Base-by-base conservation (phyloP, 2,329 filamentous ascomycete species). In the Cordyceps tenuipes region DNA sequence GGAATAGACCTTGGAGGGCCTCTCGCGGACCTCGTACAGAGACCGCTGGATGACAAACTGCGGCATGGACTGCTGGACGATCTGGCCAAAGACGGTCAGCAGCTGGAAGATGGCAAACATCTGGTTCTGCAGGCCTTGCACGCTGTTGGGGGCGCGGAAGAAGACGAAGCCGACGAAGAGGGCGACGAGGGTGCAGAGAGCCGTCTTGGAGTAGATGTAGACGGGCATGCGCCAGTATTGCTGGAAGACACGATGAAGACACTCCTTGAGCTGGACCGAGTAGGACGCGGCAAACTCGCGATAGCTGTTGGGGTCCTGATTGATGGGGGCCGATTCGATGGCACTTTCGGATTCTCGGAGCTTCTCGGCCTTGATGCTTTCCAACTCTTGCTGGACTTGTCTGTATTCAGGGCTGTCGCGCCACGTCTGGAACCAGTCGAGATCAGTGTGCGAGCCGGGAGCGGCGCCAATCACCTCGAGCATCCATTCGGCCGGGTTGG, bases 221-320 rank as follows among this genome's bases (percentile, higher is more conserved):
- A 86, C 82, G 0, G 91, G 91, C 0, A 87, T 92, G 62, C 91
- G 88, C 91, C 91, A 96, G 80, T 94, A 95, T 72, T 96, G 91
- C 69, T 92, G 83, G 78, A 94, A 94, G 29, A 94, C 88, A 68
- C 91, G 90, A 64, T 81, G 71, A 19, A 84, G 81, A 60, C 90
- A 89, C 68, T 86, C 80, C 60, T 74, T 76, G 47, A 93, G 76
- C 72, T 96, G 91, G 8, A 77, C 68, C 46, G 65, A 68, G 69
- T 95, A 90, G 0, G 88, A 83, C 5, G 90, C 89, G 3, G 91
- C 91, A 63, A 96, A 96, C 71, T 96, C 90, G 63, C 84, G 82
- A 73, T 86, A 90, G 64, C 72, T 73, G 58, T 71, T 73, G 13
- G 73, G 67, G 49, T 77, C 76, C 7, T 75, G 69, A 8, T 74